Percentiles rank a stretch among this genome's conserved stretches.
Evolutionary conservation across 2,329 filamentous ascomycete species (phyloP).

Genomic region (Fusarium sublunatum): DNA sequence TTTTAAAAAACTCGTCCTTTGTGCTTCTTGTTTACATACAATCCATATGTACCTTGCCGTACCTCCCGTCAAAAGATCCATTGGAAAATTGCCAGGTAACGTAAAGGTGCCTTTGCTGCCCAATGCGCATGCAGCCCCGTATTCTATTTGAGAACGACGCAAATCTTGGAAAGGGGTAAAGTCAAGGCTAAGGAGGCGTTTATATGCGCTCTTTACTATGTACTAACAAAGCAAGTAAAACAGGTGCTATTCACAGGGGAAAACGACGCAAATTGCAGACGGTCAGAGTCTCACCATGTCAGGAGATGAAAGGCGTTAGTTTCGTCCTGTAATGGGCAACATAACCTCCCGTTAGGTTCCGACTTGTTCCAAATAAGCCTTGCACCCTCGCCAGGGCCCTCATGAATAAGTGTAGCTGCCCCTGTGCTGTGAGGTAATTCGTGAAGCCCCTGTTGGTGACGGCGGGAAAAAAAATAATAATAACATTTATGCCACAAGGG

Average conservation of each 20-base stretch:
- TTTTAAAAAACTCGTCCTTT: constrained; percentile 24
- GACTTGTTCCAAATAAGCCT: constrained; percentile 28
- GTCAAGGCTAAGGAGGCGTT: background rate
- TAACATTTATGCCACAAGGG: no score
- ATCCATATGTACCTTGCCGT: background rate
- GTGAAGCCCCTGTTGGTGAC: constrained; percentile 7
- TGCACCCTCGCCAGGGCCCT: constrained; percentile 16
- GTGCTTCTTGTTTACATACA: constrained; percentile 35
- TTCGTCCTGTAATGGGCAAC: constrained; percentile 12
- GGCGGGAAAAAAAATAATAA: no score
- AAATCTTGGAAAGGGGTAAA: constrained; percentile 37
- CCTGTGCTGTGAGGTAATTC: constrained; percentile 23
- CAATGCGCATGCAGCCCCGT: constrained; percentile 43
- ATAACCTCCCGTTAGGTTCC: constrained; percentile 30
- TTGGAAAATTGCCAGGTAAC: constrained; percentile 38
- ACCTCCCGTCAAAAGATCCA: background rate
- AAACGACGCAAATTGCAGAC: constrained; percentile 37
- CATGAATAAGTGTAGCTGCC: constrained; percentile 19
- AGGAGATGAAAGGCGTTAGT: constrained; percentile 38
- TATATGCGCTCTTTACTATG: constrained; percentile 4
- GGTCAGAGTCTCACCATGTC: constrained; percentile 44
- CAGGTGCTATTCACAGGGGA: constrained; percentile 31
- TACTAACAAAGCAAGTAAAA: constrained; percentile 8
- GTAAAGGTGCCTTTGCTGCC: constrained; percentile 46
- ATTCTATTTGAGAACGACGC: constrained; percentile 29